Conservation (phyloP, 805 yeast genomes). For the Candida oleophila region DNA sequence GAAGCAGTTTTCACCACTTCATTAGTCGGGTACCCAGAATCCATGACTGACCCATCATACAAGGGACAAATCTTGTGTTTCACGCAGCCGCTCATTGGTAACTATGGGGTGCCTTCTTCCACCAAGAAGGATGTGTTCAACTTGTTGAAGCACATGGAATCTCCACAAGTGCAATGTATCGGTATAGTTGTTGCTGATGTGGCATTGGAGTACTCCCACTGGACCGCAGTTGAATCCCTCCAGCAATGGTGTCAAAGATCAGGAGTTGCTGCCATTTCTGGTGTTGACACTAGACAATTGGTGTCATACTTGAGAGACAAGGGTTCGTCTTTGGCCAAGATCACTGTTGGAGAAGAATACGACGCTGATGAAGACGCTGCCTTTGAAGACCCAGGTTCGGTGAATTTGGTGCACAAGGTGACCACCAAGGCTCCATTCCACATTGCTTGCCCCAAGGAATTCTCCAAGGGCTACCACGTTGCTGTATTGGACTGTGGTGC, state of each 20-base stretch:
- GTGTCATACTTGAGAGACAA: conserved; percentile 92
- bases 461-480: conserved; percentile 63
- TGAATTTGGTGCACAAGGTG: conserved; percentile 89
- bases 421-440: conserved; percentile 96
- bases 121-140: conserved; percentile 78
- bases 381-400: conserved; percentile 83
- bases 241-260: conserved; percentile 96
- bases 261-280: conserved; percentile 92
- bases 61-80: conserved; percentile 95
- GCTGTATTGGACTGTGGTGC: conserved; percentile 98
- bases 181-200: conserved; percentile 96
- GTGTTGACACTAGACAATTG: conserved; percentile 95
- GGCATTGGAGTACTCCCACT: conserved; percentile 95
- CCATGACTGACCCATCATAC: conserved; percentile 98
- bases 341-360: conserved; percentile 86
- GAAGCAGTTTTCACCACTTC: conserved; percentile 99
- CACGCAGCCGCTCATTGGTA: conserved; percentile 96
- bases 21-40: conserved; percentile 96
- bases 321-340: conserved; percentile 91
- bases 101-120: conserved; percentile 95
- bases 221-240: conserved; percentile 98
- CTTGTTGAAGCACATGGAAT: conserved; percentile 85
- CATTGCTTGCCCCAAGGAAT: conserved; percentile 59
- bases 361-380: conserved; percentile 92
- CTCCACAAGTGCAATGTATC: conserved; percentile 86